These are phyloP conservation scores for Phytophthora melonis DNA, from an alignment of 352 stramenopile species.

Conservation along the genomic window DNA sequence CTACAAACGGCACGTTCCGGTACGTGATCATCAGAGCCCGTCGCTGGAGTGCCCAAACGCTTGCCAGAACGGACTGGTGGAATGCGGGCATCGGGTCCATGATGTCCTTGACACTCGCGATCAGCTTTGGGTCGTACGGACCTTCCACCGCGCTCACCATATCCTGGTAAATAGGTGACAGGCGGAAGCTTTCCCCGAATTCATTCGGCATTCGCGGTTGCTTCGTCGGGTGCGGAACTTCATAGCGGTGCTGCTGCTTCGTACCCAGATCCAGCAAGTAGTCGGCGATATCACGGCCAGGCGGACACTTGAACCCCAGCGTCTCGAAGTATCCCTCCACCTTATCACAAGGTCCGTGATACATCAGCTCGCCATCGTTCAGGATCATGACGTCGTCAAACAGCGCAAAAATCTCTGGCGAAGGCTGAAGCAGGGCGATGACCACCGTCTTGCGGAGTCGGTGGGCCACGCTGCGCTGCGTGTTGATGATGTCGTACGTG, in stretches of 20 bases:
- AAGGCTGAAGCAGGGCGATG: conserved; percentile 21
- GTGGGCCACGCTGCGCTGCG: conserved; percentile 19
- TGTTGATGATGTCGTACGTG: conserved; percentile 30
- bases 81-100: conserved; percentile 42
- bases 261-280: conserved; percentile 47
- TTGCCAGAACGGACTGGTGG: conserved; percentile 36
- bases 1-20: conserved; percentile 51
- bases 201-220: conserved; percentile 26
- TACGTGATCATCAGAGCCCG: conserved; percentile 70
- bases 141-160: conserved; percentile 16
- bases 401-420: conserved; percentile 20
- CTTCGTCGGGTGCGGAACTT: conserved; percentile 8
- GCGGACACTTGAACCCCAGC: conserved; percentile 42
- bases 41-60: conserved; percentile 34
- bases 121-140: conserved; percentile 24
- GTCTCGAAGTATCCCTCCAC: conserved; percentile 44
- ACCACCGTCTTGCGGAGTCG: conserved; percentile 20
- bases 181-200: conserved; percentile 42
- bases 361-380: conserved; percentile 23
- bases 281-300: conserved; percentile 38
- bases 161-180: conserved; percentile 27
- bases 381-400: conserved; percentile 29
- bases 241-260: conserved; percentile 33
- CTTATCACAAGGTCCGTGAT: conserved; percentile 29
- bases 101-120: conserved; percentile 31